phyloP scores from a whole-genome alignment of 1,139 yeast genomes.

The Suhomyces ambrosiae region DNA sequence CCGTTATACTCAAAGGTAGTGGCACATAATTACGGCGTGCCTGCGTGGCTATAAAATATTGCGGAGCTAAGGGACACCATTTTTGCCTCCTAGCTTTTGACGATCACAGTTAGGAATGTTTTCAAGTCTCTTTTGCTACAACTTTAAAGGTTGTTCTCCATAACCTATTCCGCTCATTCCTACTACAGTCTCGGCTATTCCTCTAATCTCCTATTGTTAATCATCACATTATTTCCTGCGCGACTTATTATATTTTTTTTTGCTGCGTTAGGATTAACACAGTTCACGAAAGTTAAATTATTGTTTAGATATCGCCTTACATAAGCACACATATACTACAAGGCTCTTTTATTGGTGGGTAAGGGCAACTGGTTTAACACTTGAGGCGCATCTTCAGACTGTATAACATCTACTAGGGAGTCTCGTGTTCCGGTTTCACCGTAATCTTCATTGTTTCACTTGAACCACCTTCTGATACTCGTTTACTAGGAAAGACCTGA shows the following conservation, averaged over 20 bases:
- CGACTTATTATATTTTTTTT: slow-evolving; percentile 3
- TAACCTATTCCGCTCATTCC: neutral
- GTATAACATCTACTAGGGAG: neutral
- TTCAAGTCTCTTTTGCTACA: no score
- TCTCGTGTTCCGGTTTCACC: neutral
- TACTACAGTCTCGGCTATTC: slow-evolving; percentile 1
- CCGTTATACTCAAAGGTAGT: neutral
- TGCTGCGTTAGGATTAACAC: slow-evolving; percentile 1
- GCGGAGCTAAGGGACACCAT: no score
- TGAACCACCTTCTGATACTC: neutral
- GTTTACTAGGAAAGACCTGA: no score
- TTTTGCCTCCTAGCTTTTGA: no score
- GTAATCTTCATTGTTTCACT: neutral
- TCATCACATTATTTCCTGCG: slow-evolving; percentile 2
- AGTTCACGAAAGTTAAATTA: slow-evolving; percentile 8
- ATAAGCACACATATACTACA: slow-evolving; percentile 5
- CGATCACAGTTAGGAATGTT: no score
- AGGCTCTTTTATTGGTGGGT: slow-evolving; percentile 2
- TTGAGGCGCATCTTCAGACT: slow-evolving; percentile 6
- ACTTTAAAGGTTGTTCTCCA: no score
- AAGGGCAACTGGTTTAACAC: slow-evolving; percentile 1
- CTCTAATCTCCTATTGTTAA: slow-evolving; percentile 1
- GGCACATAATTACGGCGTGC: slow-evolving; percentile 5
- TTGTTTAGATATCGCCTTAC: slow-evolving; percentile 3
- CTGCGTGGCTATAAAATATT: neutral